These are phyloP conservation scores for Rauvolfia tetraphylla DNA, from an alignment of 257 asterid genomes.

Conservation along the genomic window DNA sequence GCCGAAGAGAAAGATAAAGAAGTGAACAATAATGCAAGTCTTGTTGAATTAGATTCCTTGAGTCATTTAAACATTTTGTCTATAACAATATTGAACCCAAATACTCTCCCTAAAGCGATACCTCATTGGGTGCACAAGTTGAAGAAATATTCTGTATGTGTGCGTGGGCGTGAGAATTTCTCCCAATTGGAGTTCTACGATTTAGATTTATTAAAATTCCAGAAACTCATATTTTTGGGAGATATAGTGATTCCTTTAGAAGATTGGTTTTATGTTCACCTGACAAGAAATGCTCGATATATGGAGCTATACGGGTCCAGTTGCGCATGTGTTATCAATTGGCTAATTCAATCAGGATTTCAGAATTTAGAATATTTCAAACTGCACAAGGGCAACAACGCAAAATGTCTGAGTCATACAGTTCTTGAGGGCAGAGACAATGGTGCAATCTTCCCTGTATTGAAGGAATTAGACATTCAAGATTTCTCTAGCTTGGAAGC, in stretches of 20 bases:
- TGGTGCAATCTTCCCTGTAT: neutral
- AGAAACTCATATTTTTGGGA: neutral
- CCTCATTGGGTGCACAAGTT: neutral
- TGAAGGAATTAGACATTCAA: neutral
- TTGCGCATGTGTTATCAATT: neutral
- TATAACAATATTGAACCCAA: neutral
- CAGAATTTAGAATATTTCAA: neutral
- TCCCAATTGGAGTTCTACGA: too few species aligned
- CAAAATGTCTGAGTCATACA: neutral
- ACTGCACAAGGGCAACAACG: neutral
- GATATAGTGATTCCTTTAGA: neutral
- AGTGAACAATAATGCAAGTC: slow-evolving; percentile 1
- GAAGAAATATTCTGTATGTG: neutral
- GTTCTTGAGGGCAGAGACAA: neutral
- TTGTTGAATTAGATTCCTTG: slow-evolving; percentile 1
- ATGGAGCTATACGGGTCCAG: neutral
- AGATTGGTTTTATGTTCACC: slow-evolving; percentile 1
- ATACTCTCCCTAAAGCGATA: neutral
- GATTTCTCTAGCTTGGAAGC: neutral
- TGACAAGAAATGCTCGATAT: neutral
- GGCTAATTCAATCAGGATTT: neutral
- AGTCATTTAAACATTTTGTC: neutral
- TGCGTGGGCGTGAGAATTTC: too few species aligned
- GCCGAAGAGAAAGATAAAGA: neutral
- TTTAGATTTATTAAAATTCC: too few species aligned